Evolutionary conservation across 371 early-diverging fungal genomes (phyloP), one percentile per base, ranked within the genome.

Genomic region (Basidiobolus heterosporus): DNA sequence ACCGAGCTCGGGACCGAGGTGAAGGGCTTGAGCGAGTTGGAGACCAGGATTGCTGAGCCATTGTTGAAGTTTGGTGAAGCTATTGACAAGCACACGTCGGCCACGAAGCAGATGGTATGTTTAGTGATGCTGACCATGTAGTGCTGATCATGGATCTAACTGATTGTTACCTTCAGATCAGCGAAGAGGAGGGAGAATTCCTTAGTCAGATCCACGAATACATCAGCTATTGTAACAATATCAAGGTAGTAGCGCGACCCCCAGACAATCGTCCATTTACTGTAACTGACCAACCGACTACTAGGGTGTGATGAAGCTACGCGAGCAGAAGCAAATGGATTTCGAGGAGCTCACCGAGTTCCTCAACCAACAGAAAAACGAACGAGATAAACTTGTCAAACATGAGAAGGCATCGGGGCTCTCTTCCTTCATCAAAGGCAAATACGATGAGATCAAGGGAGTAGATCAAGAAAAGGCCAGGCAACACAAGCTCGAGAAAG

Each of bases 301-400:
- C n/a, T 59, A 84, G 82, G 79, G 78, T 52, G 60, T 85, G 9
- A 64, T 93, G 21, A 84, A 81, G 51, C 52, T 79, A 40, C 69
- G 93, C 11, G 94, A 92, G 61, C 90, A 91, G 61, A 92, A 91
- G 60, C 93, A 92, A 56, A 62, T 91, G 3, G 94, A 93, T 64
- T 79, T 73, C 61, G 93, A 93, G 62, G 93, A 87, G 39, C 66
- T 92, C 19, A 69, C 80, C 0, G 74, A 74, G 47, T 90, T 82
- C 50, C 61, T 85, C 30, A 71, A 78, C 52, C 66, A 61, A 52
- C 81, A 72, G 20, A 58, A 60, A 44, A 70, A 63, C 23, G 88
- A 75, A 57, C 68, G 65, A 36, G 75, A 80, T 21, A 66, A 71
- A 23, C 58, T 74, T 23, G 44, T 69, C 18, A 72, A 70, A 55